These are phyloP conservation scores for Erysimum pusillum DNA, from an alignment of 441 rosid species.

Conservation along the genomic window DNA sequence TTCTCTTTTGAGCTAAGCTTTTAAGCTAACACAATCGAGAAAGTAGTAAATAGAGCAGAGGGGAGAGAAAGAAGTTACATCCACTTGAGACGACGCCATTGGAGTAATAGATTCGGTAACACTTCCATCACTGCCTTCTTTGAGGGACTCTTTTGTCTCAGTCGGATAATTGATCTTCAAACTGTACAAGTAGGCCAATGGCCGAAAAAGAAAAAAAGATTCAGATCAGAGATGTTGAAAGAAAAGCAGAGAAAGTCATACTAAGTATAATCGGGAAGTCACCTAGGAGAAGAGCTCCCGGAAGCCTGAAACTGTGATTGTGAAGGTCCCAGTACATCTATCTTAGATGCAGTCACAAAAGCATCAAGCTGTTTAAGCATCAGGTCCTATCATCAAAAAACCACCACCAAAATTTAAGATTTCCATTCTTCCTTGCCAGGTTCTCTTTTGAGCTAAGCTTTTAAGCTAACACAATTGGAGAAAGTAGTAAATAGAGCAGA, in stretches of 20 bases:
- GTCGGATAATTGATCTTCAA: slow-evolving; percentile 6
- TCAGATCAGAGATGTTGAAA: slow-evolving; percentile 30
- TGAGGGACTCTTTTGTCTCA: not conserved
- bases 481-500: not conserved
- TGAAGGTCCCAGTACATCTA: not conserved
- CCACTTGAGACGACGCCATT: not conserved
- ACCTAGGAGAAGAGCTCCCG: not conserved
- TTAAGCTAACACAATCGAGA: slow-evolving; percentile 3
- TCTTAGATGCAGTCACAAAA: too few relatives aligned
- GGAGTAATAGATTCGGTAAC: too few relatives aligned
- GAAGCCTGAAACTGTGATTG: slow-evolving; percentile 3
- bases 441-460: slow-evolving; percentile 11
- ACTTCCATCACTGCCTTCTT: not conserved
- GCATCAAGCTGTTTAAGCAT: too few relatives aligned
- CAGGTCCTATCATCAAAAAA: too few relatives aligned
- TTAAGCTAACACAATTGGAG: slow-evolving; percentile 1
- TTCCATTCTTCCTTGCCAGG: not conserved
- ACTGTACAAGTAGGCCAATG: slow-evolving; percentile 31
- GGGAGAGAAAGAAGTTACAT: too few relatives aligned
- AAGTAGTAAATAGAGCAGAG: not conserved
- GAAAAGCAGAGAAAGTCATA: slow-evolving; percentile 13
- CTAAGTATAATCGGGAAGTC: not conserved
- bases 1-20: slow-evolving; percentile 11
- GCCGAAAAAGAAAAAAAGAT: not conserved
- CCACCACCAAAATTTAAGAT: too few relatives aligned